Percentiles rank a stretch among this genome's conserved stretches.
Conservation (phyloP, 177 flowering plant genomes). For the Vitis hybrid region DNA sequence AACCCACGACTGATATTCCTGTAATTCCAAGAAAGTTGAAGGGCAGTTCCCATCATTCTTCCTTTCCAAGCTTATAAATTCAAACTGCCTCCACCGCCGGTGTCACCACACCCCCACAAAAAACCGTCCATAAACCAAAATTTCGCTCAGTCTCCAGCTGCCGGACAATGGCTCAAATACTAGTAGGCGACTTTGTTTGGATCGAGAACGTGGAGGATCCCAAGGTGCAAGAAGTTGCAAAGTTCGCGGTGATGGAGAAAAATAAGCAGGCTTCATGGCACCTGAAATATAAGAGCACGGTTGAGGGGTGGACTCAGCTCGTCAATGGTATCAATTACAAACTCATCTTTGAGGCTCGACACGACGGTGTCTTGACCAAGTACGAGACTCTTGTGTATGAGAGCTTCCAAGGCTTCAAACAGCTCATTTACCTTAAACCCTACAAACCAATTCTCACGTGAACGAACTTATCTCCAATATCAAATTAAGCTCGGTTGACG, state of each 20-base stretch:
- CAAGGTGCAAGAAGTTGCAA: conserved; percentile 13
- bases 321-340: conserved; percentile 22
- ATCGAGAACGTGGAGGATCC: conserved; percentile 14
- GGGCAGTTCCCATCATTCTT: too few relatives aligned
- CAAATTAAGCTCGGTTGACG: too few relatives aligned
- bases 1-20: too few relatives aligned
- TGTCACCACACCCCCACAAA: too few relatives aligned
- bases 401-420: too few relatives aligned
- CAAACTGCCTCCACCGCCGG: too few relatives aligned
- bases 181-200: conserved; percentile 9
- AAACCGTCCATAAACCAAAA: too few relatives aligned
- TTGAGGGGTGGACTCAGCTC: conserved; percentile 16
- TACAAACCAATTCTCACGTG: too few relatives aligned
- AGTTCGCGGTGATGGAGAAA: conserved; percentile 23
- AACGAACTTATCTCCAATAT: too few relatives aligned
- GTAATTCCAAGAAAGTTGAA: too few relatives aligned
- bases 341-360: conserved; percentile 13
- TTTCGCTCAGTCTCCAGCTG: background rate
- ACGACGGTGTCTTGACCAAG: background rate
- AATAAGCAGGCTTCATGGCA: conserved; percentile 5
- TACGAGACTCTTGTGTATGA: conserved; percentile 25
- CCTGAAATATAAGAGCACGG: conserved; percentile 3
- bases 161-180: background rate
- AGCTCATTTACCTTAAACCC: too few relatives aligned
- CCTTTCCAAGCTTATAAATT: too few relatives aligned